These are phyloP conservation scores for Sarocladiaceae sp. DNA, from an alignment of 2,329 filamentous ascomycete species.

Conservation along the genomic window DNA sequence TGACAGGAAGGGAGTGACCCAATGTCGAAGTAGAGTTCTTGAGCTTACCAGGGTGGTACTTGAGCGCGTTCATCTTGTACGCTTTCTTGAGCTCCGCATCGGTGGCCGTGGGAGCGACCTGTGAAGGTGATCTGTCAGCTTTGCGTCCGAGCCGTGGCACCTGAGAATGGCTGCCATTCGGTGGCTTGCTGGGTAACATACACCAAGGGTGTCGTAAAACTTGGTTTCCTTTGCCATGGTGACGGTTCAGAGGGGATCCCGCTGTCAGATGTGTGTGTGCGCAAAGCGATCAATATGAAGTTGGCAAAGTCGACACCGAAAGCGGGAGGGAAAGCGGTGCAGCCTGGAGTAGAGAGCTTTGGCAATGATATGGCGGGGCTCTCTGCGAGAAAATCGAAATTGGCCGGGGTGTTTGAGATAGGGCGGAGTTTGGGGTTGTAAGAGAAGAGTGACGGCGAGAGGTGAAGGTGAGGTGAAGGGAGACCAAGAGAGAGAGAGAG, in stretches of 20 bases:
- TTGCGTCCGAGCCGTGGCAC: background rate
- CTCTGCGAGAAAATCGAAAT: background rate
- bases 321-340: background rate
- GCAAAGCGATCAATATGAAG: constrained; percentile 1
- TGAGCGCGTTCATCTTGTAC: constrained; percentile 77
- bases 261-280: constrained; percentile 3
- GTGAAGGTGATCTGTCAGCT: constrained; percentile 10
- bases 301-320: constrained; percentile 6
- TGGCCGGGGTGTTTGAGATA: constrained; percentile 3
- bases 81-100: constrained; percentile 87
- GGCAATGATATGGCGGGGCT: constrained; percentile 5
- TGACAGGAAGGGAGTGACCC: background rate
- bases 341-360: background rate
- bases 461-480: background rate
- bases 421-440: background rate
- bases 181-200: constrained; percentile 35
- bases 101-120: constrained; percentile 74
- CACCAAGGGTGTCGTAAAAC: constrained; percentile 72
- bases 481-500: too few species aligned
- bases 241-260: constrained; percentile 13
- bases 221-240: constrained; percentile 76
- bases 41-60: constrained; percentile 72
- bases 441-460: constrained; percentile 5
- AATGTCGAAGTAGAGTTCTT: background rate
- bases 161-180: background rate